Evolutionary conservation across 1,139 yeast genomes (phyloP).

Genomic region (Candida sp.): DNA sequence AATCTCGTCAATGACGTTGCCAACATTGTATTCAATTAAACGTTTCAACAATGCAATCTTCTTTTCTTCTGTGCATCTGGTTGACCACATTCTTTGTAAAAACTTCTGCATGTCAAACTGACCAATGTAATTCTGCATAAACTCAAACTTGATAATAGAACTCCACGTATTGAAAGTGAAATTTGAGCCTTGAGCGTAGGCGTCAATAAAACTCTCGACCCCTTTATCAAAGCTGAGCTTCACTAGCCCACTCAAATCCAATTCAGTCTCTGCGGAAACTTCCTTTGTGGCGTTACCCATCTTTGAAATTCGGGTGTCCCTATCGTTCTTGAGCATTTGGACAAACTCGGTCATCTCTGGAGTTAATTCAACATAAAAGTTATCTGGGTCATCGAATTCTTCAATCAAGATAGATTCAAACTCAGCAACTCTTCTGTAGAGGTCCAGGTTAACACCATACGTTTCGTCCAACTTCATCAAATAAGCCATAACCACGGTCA

Average conservation of each 20-base stretch:
- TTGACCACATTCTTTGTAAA: constrained; percentile 27
- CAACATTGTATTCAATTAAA: constrained; percentile 29
- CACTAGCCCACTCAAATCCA: constrained; percentile 34
- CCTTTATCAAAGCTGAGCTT: constrained; percentile 36
- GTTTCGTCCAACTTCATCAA: constrained; percentile 19
- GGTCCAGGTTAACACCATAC: neutral
- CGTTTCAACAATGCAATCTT: constrained; percentile 20
- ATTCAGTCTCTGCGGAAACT: constrained; percentile 14
- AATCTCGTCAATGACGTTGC: constrained; percentile 31
- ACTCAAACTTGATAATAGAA: constrained; percentile 34
- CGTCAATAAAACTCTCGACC: constrained; percentile 26
- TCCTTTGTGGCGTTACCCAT: neutral
- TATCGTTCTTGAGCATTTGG: constrained; percentile 21
- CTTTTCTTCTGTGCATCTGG: constrained; percentile 19
- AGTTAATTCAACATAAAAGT: constrained; percentile 46
- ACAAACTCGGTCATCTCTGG: constrained; percentile 33
- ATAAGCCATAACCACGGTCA: constrained; percentile 28
- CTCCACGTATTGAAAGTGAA: constrained; percentile 39
- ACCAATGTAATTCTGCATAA: constrained; percentile 23
- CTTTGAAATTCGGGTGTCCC: neutral
- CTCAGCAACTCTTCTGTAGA: constrained; percentile 24
- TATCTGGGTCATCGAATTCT: constrained; percentile 57
- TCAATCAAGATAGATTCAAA: constrained; percentile 46
- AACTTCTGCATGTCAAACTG: constrained; percentile 25
- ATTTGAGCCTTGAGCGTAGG: constrained; percentile 31